Evolutionary conservation across 2,329 filamentous ascomycete genomes (phyloP), one percentile per base, ranked within the genome.

Genomic region (Penicillium sp.): DNA sequence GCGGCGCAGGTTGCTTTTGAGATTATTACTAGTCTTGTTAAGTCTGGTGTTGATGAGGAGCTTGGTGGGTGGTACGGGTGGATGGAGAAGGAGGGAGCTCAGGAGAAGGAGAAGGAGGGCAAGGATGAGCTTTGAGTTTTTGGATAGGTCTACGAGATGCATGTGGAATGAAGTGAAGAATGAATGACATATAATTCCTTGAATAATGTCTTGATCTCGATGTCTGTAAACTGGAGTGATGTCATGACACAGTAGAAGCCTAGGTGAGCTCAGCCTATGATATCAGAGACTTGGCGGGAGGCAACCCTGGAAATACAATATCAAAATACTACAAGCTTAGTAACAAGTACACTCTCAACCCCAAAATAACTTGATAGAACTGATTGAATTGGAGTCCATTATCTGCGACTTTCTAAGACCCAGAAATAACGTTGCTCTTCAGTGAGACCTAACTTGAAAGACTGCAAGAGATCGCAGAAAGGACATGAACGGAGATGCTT

Each of bases 1-100:
- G 92, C 86, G 2, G 91, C 91, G 41, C 91, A 96, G 81, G 84
- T 96, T 39, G 90, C 86, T 0, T 96, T 88, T 72, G 92, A 96
- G 79, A 83, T 96, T n/a, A 74, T 96, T 71, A 96, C 88, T 39
- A 81, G 77, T 61, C 75, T 79, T 71, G 78, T 79, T n/a, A 79
- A 79, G 69, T 66, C 73, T 27, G 77, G 77, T 13, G 69, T 75
- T 23, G 69, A 68, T 44, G 73, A 70, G 70, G 71, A 76, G 38
- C 51, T 76, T 53, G 72, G 73, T 31, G 75, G 75, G 6, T 77
- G 75, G 75, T 77, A 77, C 63, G 75, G 75, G 35, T 66, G 62
- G 73, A 55, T 68, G 55, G 68, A 31, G 43, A 56, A 55, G 55
- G 43, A 23, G 43, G 52, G 51, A 53, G 53, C 43, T 39, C 21